phyloP scores from a whole-genome alignment of 352 stramenopile genomes.

The Aphanomyces stellatus region DNA sequence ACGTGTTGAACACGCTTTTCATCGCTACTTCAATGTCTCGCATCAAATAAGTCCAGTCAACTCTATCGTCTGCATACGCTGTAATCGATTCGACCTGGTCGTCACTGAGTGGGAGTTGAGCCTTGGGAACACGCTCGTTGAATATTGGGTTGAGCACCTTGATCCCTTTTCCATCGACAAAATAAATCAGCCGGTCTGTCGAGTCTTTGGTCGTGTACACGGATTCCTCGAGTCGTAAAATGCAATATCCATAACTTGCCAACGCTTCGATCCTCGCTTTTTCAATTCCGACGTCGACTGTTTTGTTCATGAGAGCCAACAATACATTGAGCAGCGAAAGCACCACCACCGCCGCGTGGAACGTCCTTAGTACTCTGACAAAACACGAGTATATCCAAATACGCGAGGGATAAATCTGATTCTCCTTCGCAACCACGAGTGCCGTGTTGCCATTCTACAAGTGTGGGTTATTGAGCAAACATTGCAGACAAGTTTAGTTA shows the following conservation, averaged over 20 bases:
- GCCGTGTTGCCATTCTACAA: background rate
- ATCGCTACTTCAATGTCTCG: background rate
- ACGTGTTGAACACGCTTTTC: background rate
- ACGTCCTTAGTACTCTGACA: background rate
- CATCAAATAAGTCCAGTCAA: background rate
- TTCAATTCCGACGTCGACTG: background rate
- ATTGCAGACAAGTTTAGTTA: background rate
- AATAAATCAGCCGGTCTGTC: background rate
- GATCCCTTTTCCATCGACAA: background rate
- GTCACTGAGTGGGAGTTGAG: background rate
- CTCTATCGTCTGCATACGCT: background rate
- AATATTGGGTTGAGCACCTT: background rate
- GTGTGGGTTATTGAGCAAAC: background rate
- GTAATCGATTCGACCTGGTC: background rate
- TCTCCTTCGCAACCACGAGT: background rate
- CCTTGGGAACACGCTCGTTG: background rate
- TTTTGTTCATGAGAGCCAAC: slow-evolving; percentile 16
- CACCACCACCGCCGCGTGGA: background rate
- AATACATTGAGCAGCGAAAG: slow-evolving; percentile 13
- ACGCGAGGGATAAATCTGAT: background rate
- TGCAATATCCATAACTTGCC: background rate
- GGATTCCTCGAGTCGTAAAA: background rate
- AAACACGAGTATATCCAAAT: background rate
- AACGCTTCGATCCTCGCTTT: background rate
- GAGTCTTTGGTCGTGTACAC: background rate